Conservation (phyloP, 208 protist species). For the Entamoeba histolytica region DNA sequence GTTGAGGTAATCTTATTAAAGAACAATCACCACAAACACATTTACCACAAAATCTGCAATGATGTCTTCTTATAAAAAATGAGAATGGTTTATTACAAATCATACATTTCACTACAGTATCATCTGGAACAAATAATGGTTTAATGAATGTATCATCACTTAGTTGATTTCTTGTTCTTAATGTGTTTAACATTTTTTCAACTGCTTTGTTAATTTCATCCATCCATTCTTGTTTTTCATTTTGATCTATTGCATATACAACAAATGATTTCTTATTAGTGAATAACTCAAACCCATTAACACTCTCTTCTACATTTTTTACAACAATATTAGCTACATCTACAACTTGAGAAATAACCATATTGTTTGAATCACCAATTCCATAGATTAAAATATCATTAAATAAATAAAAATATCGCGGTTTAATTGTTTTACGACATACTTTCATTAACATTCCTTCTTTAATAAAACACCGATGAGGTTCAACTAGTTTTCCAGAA, state of each 20-base stretch:
- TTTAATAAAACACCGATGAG: neutral
- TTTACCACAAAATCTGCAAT: slow-evolving; percentile 22
- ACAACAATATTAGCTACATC: neutral
- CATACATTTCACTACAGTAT: neutral
- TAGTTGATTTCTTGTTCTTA: neutral
- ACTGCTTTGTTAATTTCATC: neutral
- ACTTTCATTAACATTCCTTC: neutral
- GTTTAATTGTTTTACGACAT: neutral
- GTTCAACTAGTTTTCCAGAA: neutral
- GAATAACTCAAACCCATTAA: neutral
- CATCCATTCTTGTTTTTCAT: neutral
- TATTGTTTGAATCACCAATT: neutral
- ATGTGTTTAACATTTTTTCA: neutral
- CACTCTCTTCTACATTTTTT: neutral
- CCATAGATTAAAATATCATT: neutral
- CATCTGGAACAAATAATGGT: slow-evolving; percentile 18
- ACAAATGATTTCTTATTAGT: neutral
- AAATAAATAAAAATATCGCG: neutral
- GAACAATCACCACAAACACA: slow-evolving; percentile 11
- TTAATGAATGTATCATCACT: neutral
- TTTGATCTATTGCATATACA: neutral
- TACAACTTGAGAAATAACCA: neutral
- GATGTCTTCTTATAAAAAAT: slow-evolving; percentile 19
- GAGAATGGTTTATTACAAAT: slow-evolving; percentile 8
- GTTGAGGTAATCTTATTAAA: neutral